These are phyloP conservation scores for Sclerotinia minor DNA, from an alignment of 2,329 filamentous ascomycete genomes.

Conservation along the genomic window DNA sequence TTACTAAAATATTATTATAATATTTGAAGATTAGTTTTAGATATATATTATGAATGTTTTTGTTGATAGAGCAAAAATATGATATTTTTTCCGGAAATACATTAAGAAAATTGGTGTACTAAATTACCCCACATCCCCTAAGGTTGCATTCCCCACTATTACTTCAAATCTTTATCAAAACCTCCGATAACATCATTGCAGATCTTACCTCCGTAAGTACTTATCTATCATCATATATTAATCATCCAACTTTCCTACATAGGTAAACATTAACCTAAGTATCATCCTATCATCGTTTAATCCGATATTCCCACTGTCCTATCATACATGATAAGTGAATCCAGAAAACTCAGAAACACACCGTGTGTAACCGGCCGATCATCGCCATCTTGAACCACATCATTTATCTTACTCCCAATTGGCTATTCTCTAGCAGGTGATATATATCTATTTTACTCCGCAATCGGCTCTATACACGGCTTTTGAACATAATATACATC, in stretches of 20 bases:
- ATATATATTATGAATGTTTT: too few species aligned
- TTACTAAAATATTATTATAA: too few species aligned
- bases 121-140: not conserved
- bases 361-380: not conserved
- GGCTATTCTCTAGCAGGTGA: not conserved
- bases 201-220: too few species aligned
- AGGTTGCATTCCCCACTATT: not conserved
- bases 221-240: not conserved
- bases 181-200: not conserved
- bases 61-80: too few species aligned
- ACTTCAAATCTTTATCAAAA: not conserved
- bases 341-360: not conserved
- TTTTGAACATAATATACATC: not conserved
- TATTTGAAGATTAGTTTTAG: too few species aligned
- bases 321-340: not conserved
- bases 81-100: too few species aligned
- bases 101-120: too few species aligned
- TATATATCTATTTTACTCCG: not conserved
- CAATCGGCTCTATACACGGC: not conserved
- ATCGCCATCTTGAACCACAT: slow-evolving; percentile 1
- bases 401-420: not conserved
- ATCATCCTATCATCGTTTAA: not conserved
- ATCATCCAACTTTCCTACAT: not conserved
- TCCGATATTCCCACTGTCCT: slow-evolving; percentile 1
- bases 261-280: not conserved